phyloP scores from a whole-genome alignment of 768 basidiomycete genomes.

The Sutorius australiensis region DNA sequence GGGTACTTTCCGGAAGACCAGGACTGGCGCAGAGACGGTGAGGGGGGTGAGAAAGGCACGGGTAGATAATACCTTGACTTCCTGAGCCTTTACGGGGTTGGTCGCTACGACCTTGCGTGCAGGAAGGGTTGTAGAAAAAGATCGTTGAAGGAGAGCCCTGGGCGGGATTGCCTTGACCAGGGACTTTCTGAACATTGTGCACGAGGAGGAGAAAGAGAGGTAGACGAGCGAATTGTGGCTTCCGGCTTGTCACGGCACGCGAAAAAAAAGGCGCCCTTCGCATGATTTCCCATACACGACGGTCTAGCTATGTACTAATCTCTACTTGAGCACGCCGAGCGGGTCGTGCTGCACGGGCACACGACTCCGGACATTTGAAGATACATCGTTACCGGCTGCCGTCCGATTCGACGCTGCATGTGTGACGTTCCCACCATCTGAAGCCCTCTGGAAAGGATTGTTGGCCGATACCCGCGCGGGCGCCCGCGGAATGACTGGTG shows the following conservation, averaged over 20 bases:
- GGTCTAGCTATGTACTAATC: not conserved
- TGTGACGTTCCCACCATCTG: conserved; percentile 5
- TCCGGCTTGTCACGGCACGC: conserved; percentile 16
- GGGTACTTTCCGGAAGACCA: conserved; percentile 90
- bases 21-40: conserved; percentile 39
- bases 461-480: conserved; percentile 26
- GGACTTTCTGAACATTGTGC: conserved; percentile 62
- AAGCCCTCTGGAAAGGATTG: conserved; percentile 29
- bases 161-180: conserved; percentile 35
- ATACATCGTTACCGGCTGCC: not conserved
- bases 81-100: conserved; percentile 74
- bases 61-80: conserved; percentile 58
- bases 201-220: conserved; percentile 7
- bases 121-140: conserved; percentile 64
- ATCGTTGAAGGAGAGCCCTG: conserved; percentile 50
- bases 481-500: conserved; percentile 10
- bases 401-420: not conserved
- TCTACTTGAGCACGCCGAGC: conserved; percentile 28
- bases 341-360: conserved; percentile 25
- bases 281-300: conserved; percentile 21
- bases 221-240: not conserved
- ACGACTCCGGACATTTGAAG: conserved; percentile 10
- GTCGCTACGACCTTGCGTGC: conserved; percentile 62
- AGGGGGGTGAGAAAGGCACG: conserved; percentile 6
- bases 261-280: conserved; percentile 7